Percentiles rank a stretch among this genome's conserved stretches.
These are phyloP conservation scores for Boletus nobilissimus DNA, from an alignment of 1,284 basidiomycete genomes.

Conservation along the genomic window DNA sequence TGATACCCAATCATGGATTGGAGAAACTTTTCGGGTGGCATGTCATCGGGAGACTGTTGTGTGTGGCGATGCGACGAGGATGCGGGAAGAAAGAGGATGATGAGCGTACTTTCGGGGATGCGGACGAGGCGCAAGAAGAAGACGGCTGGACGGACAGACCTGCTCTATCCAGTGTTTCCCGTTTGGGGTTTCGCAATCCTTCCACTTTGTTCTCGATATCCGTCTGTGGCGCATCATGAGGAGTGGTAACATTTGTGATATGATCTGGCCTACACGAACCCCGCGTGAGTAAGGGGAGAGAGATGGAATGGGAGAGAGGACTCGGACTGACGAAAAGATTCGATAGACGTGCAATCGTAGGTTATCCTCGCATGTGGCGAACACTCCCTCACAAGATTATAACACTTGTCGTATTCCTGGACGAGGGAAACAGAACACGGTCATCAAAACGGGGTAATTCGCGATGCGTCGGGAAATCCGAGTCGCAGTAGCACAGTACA, in stretches of 20 bases:
- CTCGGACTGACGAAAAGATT: conserved; percentile 68
- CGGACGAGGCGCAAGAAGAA: neutral
- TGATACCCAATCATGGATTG: conserved; percentile 83
- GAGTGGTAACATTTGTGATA: conserved; percentile 78
- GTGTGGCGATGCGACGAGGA: neutral
- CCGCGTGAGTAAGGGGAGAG: neutral
- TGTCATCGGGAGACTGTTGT: conserved; percentile 55
- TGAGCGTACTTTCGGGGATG: conserved; percentile 8
- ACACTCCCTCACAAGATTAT: conserved; percentile 63
- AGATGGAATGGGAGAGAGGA: neutral
- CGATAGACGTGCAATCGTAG: conserved; percentile 64
- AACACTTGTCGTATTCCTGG: conserved; percentile 77
- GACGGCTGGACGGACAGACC: conserved; percentile 52
- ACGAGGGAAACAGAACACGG: neutral
- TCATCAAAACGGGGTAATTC: neutral
- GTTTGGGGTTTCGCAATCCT: conserved; percentile 64
- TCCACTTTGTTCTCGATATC: conserved; percentile 78
- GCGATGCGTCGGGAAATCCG: conserved; percentile 16
- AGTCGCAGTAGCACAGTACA: conserved; percentile 1
- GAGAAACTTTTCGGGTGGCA: conserved; percentile 68
- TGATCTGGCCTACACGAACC: conserved; percentile 63
- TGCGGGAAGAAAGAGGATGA: conserved; percentile 1
- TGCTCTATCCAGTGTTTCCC: conserved; percentile 87
- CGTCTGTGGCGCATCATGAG: conserved; percentile 86
- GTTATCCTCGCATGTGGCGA: conserved; percentile 62